Conservation (phyloP, 192 early-diverging fungal genomes). For the Backusella tuberculispora region DNA sequence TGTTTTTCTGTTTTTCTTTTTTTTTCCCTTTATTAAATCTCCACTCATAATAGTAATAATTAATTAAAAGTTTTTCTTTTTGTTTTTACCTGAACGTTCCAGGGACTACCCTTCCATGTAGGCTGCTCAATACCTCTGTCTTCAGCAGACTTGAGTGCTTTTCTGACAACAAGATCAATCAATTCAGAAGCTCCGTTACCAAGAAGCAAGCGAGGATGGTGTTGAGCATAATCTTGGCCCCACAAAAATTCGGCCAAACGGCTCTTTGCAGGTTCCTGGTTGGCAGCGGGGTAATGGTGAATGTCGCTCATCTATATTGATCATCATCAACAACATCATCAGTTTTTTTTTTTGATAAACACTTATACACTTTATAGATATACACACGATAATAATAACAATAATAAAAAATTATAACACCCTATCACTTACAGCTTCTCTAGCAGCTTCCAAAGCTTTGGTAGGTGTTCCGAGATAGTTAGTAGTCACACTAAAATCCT, state of each 20-base stretch:
- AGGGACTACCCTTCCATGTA: conserved; percentile 87
- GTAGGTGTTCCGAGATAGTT: conserved; percentile 85
- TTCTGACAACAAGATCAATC: conserved; percentile 85
- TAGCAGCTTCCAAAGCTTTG: conserved; percentile 72
- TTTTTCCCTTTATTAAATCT: background rate
- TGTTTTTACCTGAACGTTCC: conserved; percentile 64
- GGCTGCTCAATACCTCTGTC: conserved; percentile 50
- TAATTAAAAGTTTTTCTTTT: background rate
- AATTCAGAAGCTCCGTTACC: conserved; percentile 92
- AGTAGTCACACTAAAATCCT: conserved; percentile 92
- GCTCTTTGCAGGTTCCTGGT: conserved; percentile 90
- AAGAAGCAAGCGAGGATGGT: conserved; percentile 71
- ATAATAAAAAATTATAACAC: background rate
- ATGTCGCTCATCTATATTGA: conserved; percentile 36
- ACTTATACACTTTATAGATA: background rate
- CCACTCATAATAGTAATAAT: background rate
- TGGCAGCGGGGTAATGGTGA: conserved; percentile 90
- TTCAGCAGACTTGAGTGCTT: conserved; percentile 45
- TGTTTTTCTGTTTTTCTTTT: background rate
- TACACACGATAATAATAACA: background rate
- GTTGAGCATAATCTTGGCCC: conserved; percentile 58
- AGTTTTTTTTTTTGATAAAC: background rate
- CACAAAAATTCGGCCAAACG: conserved; percentile 80
- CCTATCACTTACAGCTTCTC: conserved; percentile 61
- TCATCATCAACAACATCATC: background rate